phyloP scores from a whole-genome alignment of 2,329 filamentous ascomycete genomes.

The Passalora sequoiae region DNA sequence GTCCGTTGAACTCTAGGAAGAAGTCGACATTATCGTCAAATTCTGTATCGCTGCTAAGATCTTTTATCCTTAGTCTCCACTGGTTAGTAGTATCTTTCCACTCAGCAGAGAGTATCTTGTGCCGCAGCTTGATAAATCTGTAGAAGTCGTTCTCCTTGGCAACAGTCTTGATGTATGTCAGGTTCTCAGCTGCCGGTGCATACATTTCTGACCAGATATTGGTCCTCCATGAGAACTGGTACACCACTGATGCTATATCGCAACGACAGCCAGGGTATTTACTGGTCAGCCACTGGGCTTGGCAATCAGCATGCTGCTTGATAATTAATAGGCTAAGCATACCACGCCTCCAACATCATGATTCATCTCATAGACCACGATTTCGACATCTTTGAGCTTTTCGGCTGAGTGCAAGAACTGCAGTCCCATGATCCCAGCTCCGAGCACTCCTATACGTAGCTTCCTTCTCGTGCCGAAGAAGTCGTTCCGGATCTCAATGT shows the following conservation, averaged over 20 bases:
- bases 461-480: slow-evolving; percentile 22
- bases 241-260: slow-evolving; percentile 32
- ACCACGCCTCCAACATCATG: slow-evolving; percentile 32
- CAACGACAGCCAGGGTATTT: slow-evolving; percentile 34
- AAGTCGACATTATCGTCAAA: slow-evolving; percentile 20
- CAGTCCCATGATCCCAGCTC: slow-evolving; percentile 22
- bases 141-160: slow-evolving; percentile 21
- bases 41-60: slow-evolving; percentile 5
- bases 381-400: slow-evolving; percentile 18
- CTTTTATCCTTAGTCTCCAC: slow-evolving; percentile 17
- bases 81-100: slow-evolving; percentile 18
- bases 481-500: slow-evolving; percentile 11
- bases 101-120: slow-evolving; percentile 14
- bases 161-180: slow-evolving; percentile 18
- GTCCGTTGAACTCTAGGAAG: slow-evolving; percentile 23
- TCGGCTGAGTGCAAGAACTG: slow-evolving; percentile 23
- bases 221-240: slow-evolving; percentile 33
- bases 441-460: slow-evolving; percentile 19
- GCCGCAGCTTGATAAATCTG: slow-evolving; percentile 17
- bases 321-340: slow-evolving; percentile 11
- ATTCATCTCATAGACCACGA: slow-evolving; percentile 29
- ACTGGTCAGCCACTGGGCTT: slow-evolving; percentile 33
- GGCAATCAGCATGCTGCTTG: neutral
- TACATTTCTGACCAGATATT: slow-evolving; percentile 25
- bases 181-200: slow-evolving; percentile 21